These are phyloP conservation scores for Colletotrichum sp. DNA, from an alignment of 2,329 filamentous ascomycete species.

Conservation along the genomic window DNA sequence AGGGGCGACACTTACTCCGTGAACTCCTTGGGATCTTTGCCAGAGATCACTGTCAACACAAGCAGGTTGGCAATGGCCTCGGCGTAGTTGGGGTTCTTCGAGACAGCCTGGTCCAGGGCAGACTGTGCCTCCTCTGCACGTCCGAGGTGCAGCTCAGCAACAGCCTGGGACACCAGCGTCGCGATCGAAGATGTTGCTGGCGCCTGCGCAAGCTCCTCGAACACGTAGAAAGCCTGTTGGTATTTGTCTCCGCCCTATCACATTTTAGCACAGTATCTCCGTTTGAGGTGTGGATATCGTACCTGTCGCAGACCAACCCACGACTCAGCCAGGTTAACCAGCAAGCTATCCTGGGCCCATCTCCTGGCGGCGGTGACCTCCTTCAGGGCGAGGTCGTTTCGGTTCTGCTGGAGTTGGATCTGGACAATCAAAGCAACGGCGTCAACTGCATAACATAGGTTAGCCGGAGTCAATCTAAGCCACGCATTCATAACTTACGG, in stretches of 20 bases:
- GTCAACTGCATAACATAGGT: constrained; percentile 53
- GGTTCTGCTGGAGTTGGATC: constrained; percentile 90
- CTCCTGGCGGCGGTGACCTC: constrained; percentile 85
- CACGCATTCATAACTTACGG: constrained; percentile 59
- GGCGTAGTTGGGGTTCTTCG: constrained; percentile 72
- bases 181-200: constrained; percentile 78
- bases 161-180: constrained; percentile 84
- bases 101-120: constrained; percentile 80
- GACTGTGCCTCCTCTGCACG: constrained; percentile 87
- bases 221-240: constrained; percentile 96
- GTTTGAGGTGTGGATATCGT: constrained; percentile 34
- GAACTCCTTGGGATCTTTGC: constrained; percentile 71
- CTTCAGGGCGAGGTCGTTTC: constrained; percentile 87
- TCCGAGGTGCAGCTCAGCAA: constrained; percentile 90
- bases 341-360: constrained; percentile 93
- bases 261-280: constrained; percentile 28
- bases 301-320: constrained; percentile 92
- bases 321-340: constrained; percentile 93
- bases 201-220: constrained; percentile 91
- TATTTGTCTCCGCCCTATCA: constrained; percentile 89
- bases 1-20: constrained; percentile 54
- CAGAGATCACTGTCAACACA: constrained; percentile 78
- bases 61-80: constrained; percentile 84
- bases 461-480: neutral
- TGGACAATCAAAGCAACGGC: constrained; percentile 89